Percentiles rank a stretch among this genome's conserved stretches.
Conservation (phyloP, 139 green algal genomes). For the Chlorella sp. region DNA sequence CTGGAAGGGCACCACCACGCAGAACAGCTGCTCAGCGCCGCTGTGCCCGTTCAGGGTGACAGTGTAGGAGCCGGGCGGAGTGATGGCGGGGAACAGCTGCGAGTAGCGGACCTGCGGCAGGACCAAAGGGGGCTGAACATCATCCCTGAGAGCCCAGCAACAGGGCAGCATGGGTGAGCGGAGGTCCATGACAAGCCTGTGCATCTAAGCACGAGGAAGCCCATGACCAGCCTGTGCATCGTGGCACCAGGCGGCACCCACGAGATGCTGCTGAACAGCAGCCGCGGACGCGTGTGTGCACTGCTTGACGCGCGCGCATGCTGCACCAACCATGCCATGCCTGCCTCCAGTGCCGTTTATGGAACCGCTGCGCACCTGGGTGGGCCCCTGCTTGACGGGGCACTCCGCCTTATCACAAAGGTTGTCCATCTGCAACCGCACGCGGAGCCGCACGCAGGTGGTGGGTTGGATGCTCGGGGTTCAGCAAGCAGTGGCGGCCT, state of each 20-base stretch:
- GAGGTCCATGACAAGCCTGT: no score
- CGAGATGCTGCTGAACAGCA: no score
- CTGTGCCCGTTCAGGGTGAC: conserved; percentile 10
- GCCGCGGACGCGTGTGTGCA: no score
- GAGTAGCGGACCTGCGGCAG: conserved; percentile 10
- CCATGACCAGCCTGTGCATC: no score
- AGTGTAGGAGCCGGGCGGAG: conserved; percentile 10
- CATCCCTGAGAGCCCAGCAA: no score
- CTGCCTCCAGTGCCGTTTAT: no score
- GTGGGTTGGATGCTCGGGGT: neutral
- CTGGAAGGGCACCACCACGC: conserved; percentile 18
- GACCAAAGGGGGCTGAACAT: no score
- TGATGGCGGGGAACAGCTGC: conserved; percentile 24
- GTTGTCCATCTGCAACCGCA: conserved; percentile 3
- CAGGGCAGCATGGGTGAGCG: no score
- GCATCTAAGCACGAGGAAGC: no score
- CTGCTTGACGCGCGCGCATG: no score
- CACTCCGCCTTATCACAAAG: conserved; percentile 20
- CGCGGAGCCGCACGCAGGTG: neutral
- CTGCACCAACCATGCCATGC: no score
- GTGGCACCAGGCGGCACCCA: no score
- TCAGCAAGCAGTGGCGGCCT: neutral
- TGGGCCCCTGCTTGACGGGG: neutral
- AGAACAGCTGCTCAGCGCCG: conserved; percentile 5
- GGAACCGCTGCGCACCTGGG: neutral